A percentile compares a stretch with the other conserved stretches of the same genome.
These are phyloP conservation scores for Catharanthus roseus DNA, from an alignment of 257 asterid genomes.

Conservation along the genomic window DNA sequence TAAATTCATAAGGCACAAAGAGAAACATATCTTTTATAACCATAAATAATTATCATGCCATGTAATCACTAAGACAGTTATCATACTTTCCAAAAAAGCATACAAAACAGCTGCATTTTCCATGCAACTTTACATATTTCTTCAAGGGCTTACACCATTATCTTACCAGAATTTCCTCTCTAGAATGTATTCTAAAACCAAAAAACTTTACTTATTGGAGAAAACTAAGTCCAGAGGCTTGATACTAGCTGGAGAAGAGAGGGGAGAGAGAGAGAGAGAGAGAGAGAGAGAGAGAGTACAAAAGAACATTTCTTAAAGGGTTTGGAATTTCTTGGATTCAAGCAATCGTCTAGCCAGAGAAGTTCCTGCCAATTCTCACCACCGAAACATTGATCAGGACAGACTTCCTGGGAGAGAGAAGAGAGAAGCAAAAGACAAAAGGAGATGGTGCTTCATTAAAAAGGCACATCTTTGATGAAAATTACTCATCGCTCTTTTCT, in stretches of 20 bases:
- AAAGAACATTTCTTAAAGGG: no score
- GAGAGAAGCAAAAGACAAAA: not conserved
- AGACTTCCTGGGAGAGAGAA: no score
- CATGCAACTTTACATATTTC: not conserved
- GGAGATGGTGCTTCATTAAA: no score
- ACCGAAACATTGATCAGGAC: no score
- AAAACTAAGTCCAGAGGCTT: not conserved
- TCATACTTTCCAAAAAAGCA: not conserved
- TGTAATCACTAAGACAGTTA: not conserved
- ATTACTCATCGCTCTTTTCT: no score
- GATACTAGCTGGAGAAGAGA: not conserved
- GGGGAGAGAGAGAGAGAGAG: no score
- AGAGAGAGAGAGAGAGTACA: no score
- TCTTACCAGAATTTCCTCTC: not conserved
- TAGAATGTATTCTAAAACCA: not conserved
- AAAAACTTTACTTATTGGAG: not conserved
- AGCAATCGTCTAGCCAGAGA: no score
- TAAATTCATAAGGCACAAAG: not conserved
- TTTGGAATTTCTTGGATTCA: no score
- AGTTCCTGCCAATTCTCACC: no score
- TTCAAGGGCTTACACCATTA: not conserved
- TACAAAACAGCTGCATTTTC: not conserved
- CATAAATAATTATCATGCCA: not conserved
- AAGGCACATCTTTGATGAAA: not conserved
- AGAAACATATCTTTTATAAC: not conserved